These are phyloP conservation scores for Trichoderma oligosporum DNA, from an alignment of 2,329 filamentous ascomycete genomes.

Conservation along the genomic window DNA sequence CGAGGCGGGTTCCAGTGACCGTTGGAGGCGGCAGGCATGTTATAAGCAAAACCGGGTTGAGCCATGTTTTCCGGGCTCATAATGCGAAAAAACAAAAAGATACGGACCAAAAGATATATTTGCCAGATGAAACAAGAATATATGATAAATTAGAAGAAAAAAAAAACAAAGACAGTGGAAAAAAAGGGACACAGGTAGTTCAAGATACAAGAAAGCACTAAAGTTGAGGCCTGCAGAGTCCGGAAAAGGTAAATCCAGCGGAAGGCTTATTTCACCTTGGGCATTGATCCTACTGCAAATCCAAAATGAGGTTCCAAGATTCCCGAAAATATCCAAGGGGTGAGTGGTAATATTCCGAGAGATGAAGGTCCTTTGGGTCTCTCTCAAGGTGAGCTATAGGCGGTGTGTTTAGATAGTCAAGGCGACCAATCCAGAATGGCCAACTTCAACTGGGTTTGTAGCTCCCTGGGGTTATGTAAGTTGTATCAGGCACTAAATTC, in stretches of 20 bases:
- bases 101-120: too few relatives aligned
- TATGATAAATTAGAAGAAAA: neutral
- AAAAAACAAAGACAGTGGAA: neutral
- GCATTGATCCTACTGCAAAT: constrained; percentile 19
- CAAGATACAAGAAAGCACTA: constrained; percentile 4
- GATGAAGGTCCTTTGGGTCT: constrained; percentile 17
- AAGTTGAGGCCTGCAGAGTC: constrained; percentile 14
- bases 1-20: constrained; percentile 49
- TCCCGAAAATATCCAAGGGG: constrained; percentile 16
- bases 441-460: constrained; percentile 13
- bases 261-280: constrained; percentile 7
- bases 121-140: neutral
- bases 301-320: constrained; percentile 10
- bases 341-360: constrained; percentile 8
- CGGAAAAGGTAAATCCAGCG: constrained; percentile 18
- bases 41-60: constrained; percentile 47
- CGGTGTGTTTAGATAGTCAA: constrained; percentile 18
- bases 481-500: constrained; percentile 20
- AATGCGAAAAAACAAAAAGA: constrained; percentile 23
- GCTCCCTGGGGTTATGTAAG: constrained; percentile 14
- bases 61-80: constrained; percentile 43
- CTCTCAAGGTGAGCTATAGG: constrained; percentile 16
- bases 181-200: neutral
- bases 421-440: constrained; percentile 19
- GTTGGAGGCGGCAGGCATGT: constrained; percentile 43